These are phyloP conservation scores for Pyrenochaeta sp. DNA, from an alignment of 2,329 filamentous ascomycete genomes.

Conservation along the genomic window DNA sequence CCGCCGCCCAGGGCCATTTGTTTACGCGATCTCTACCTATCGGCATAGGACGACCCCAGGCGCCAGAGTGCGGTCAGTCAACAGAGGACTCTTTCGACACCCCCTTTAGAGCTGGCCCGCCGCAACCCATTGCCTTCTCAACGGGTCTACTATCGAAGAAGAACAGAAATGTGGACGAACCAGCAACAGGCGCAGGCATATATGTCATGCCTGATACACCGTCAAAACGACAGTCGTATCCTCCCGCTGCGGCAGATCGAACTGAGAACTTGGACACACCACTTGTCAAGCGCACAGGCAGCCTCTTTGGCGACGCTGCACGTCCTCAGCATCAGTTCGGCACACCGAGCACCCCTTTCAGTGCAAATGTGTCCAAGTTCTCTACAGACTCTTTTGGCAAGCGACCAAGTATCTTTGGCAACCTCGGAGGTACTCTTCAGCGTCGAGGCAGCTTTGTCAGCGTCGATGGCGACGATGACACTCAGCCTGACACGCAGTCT, in stretches of 20 bases:
- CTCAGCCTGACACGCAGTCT: constrained; percentile 57
- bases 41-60: constrained; percentile 64
- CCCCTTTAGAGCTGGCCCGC: constrained; percentile 80
- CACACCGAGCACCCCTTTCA: constrained; percentile 83
- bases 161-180: constrained; percentile 78
- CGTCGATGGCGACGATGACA: constrained; percentile 77
- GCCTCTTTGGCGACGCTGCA: constrained; percentile 70
- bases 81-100: constrained; percentile 70
- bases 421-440: constrained; percentile 59
- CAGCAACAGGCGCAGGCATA: constrained; percentile 56
- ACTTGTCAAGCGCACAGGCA: constrained; percentile 40
- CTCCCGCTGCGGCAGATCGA: constrained; percentile 60
- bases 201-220: constrained; percentile 91
- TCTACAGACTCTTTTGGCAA: constrained; percentile 74
- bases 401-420: constrained; percentile 69
- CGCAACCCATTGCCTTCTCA: constrained; percentile 81
- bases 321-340: constrained; percentile 77
- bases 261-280: constrained; percentile 53
- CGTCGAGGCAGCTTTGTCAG: constrained; percentile 79
- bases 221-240: constrained; percentile 87
- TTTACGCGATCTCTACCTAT: constrained; percentile 82
- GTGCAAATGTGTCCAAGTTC: constrained; percentile 67
- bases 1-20: constrained; percentile 29
- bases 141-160: constrained; percentile 91
- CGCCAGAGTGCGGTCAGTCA: constrained; percentile 56